phyloP scores from a whole-genome alignment of 306 rosid species.

The Inga leiocalycina region DNA sequence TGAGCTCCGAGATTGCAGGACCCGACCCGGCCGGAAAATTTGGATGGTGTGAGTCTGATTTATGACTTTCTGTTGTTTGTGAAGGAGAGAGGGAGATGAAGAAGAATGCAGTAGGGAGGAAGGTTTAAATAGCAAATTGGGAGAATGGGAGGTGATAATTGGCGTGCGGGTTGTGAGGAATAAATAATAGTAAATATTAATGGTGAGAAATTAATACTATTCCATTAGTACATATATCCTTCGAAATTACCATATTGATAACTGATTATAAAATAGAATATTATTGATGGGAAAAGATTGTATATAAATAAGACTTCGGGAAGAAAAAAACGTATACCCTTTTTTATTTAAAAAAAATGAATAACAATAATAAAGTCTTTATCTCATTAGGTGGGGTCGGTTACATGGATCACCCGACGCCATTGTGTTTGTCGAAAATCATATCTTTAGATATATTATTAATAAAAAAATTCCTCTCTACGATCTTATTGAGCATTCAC shows the following conservation, averaged over 20 bases:
- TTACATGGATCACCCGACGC: too few relatives aligned
- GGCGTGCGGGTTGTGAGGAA: background rate
- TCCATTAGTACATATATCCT: background rate
- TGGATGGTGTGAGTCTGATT: background rate
- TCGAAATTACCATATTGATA: background rate
- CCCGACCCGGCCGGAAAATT: background rate
- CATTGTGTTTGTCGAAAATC: too few relatives aligned
- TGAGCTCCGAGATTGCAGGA: conserved; percentile 28
- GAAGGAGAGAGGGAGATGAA: background rate
- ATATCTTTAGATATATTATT: too few relatives aligned
- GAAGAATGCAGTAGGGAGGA: background rate
- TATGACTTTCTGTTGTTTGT: background rate
- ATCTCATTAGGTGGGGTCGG: too few relatives aligned
- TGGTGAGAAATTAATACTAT: background rate
- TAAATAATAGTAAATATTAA: background rate
- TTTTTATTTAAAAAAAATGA: too few relatives aligned
- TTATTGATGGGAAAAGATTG: background rate
- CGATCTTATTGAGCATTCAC: too few relatives aligned
- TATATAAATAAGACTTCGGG: too few relatives aligned
- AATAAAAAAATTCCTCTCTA: too few relatives aligned
- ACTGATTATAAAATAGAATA: background rate
- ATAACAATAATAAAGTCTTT: too few relatives aligned
- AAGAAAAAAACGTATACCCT: too few relatives aligned
- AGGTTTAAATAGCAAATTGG: background rate
- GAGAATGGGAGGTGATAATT: background rate